Percentiles rank a stretch among this genome's conserved stretches.
Evolutionary conservation across 1,284 basidiomycete species (phyloP).

Genomic region (Earliella scabrosa): DNA sequence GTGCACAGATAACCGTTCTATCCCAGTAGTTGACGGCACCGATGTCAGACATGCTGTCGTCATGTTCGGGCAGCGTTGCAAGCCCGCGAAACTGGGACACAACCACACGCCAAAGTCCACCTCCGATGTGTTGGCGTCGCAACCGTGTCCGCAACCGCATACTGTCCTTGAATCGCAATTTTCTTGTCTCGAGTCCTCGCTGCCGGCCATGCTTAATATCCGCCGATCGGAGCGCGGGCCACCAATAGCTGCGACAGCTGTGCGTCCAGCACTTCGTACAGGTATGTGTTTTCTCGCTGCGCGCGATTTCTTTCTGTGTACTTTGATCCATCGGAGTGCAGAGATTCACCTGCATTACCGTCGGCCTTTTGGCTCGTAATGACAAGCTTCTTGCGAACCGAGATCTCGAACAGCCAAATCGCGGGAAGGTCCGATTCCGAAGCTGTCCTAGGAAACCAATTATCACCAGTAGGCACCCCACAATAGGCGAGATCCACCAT

Average conservation of each 20-base stretch:
- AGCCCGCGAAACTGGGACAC: not conserved
- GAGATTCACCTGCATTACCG: too few species aligned
- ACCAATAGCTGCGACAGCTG: not conserved
- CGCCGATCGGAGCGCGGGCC: conserved; percentile 18
- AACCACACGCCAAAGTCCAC: not conserved
- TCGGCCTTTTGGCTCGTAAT: too few species aligned
- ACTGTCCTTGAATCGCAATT: not conserved
- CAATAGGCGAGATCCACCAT: not conserved
- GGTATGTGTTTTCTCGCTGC: not conserved
- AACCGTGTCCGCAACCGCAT: not conserved
- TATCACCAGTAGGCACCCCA: not conserved
- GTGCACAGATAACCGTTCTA: not conserved
- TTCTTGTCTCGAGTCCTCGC: not conserved
- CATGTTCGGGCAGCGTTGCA: conserved; percentile 5
- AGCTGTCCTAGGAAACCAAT: conserved; percentile 9
- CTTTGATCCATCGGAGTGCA: not conserved
- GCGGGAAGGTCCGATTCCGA: not conserved
- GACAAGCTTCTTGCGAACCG: not conserved
- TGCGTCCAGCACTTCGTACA: not conserved
- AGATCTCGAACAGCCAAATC: not conserved
- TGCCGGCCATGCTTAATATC: conserved; percentile 8
- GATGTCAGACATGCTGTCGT: not conserved
- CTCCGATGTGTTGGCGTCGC: not conserved
- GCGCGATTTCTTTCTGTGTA: not conserved
- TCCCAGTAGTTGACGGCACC: not conserved